Percentiles rank a stretch among this genome's conserved stretches.
Evolutionary conservation across 331 rosid species (phyloP).

Genomic region (Cydonia oblonga): DNA sequence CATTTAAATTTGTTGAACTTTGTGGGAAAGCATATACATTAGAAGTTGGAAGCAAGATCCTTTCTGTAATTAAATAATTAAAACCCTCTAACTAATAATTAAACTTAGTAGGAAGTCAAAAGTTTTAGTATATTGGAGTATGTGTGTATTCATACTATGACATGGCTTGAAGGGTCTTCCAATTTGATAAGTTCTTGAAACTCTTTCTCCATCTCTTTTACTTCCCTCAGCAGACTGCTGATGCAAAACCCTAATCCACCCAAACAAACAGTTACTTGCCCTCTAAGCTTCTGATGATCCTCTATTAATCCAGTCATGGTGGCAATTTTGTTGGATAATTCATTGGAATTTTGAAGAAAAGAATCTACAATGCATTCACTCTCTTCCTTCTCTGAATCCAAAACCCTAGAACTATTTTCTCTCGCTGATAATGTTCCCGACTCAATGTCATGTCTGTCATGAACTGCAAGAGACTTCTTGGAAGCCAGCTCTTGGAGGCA

Average conservation of each 20-base stretch:
- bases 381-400: constrained; percentile 32
- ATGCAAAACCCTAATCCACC: constrained; percentile 54
- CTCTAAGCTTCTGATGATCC: constrained; percentile 22
- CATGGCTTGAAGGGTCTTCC: constrained; percentile 40
- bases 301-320: background rate
- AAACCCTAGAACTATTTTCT: background rate
- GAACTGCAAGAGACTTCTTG: constrained; percentile 28
- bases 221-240: constrained; percentile 28
- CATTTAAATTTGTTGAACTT: too few species aligned
- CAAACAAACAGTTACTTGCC: constrained; percentile 32
- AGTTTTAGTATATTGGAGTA: too few species aligned
- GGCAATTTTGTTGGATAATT: constrained; percentile 16
- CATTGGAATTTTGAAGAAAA: constrained; percentile 30
- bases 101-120: background rate
- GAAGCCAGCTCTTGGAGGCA: constrained; percentile 22
- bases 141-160: constrained; percentile 23
- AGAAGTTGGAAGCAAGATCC: background rate
- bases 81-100: background rate
- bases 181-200: constrained; percentile 37
- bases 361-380: constrained; percentile 20
- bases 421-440: constrained; percentile 23
- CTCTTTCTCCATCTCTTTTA: constrained; percentile 39
- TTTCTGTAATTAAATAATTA: background rate
- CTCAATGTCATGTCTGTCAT: constrained; percentile 36
- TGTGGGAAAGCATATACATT: too few species aligned